These are phyloP conservation scores for Ilyonectria destructans DNA, from an alignment of 2,329 filamentous ascomycete genomes.

Conservation along the genomic window DNA sequence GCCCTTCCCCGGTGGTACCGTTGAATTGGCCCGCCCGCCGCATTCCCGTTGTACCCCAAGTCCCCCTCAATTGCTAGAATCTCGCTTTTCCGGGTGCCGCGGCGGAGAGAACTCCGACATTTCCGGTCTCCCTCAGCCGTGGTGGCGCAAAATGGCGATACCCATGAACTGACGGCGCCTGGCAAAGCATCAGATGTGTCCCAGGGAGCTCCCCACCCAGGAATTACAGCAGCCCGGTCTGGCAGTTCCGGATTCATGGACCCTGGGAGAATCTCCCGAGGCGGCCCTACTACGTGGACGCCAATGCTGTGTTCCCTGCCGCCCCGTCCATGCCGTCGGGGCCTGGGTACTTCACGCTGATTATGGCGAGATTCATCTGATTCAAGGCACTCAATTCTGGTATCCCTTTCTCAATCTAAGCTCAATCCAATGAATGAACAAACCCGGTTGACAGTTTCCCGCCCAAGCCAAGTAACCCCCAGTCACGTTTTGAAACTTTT, in stretches of 20 bases:
- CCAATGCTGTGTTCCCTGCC: too few species aligned
- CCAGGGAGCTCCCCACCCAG: neutral
- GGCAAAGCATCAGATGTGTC: neutral
- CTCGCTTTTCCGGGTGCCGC: constrained; percentile 10
- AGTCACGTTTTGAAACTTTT: too few species aligned
- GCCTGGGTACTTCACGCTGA: too few species aligned
- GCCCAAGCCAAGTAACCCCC: too few species aligned
- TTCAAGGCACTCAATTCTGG: too few species aligned
- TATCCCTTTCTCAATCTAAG: too few species aligned
- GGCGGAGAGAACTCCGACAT: constrained; percentile 25
- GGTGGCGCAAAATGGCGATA: constrained; percentile 3
- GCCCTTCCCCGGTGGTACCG: constrained; percentile 1
- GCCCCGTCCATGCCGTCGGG: too few species aligned
- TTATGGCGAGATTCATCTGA: too few species aligned
- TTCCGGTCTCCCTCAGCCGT: constrained; percentile 5
- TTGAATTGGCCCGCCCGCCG: neutral
- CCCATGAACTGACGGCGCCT: neutral
- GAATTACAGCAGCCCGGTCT: neutral
- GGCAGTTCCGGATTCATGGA: constrained; percentile 8
- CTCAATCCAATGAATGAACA: too few species aligned
- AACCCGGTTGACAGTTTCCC: too few species aligned
- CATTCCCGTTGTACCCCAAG: neutral
- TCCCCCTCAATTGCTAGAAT: neutral
- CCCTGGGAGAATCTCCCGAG: constrained; percentile 12
- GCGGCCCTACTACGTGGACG: neutral